phyloP scores from a whole-genome alignment of 2,329 filamentous ascomycete genomes.

The Paramyrothecium roridum region DNA sequence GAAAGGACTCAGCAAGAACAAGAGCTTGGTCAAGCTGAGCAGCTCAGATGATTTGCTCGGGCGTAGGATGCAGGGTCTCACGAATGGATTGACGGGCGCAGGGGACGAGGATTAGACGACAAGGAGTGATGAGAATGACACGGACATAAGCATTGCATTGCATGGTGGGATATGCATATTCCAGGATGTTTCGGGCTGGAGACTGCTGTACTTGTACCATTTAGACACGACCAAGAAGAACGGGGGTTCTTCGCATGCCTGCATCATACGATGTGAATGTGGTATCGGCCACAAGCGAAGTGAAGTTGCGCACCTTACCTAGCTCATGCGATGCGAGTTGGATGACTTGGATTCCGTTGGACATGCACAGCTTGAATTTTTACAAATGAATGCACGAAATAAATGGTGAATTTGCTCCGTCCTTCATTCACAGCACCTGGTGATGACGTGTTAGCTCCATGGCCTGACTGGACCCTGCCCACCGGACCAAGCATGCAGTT shows the following conservation, averaged over 20 bases:
- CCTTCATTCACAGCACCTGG: too few relatives aligned
- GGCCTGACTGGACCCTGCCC: too few relatives aligned
- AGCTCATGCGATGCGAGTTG: too few relatives aligned
- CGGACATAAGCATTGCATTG: slow-evolving; percentile 1
- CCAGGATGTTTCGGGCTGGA: neutral
- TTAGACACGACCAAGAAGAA: neutral
- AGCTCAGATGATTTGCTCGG: slow-evolving; percentile 57
- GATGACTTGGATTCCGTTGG: too few relatives aligned
- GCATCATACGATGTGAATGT: neutral
- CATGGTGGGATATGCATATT: neutral
- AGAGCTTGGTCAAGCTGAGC: slow-evolving; percentile 49
- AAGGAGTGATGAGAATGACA: neutral
- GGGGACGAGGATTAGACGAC: slow-evolving; percentile 35
- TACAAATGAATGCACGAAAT: too few relatives aligned
- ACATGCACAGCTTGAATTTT: too few relatives aligned
- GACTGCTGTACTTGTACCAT: neutral
- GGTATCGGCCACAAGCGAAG: too few relatives aligned
- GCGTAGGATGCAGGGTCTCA: slow-evolving; percentile 56
- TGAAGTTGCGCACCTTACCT: too few relatives aligned
- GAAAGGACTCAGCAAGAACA: slow-evolving; percentile 34
- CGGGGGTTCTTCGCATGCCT: neutral
- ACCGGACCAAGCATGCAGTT: too few relatives aligned
- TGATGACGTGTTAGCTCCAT: too few relatives aligned
- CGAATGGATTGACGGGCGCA: slow-evolving; percentile 48
- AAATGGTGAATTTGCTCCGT: too few relatives aligned